These are phyloP conservation scores for Lumnitzera racemosa DNA, from an alignment of 345 rosid species.

Conservation along the genomic window DNA sequence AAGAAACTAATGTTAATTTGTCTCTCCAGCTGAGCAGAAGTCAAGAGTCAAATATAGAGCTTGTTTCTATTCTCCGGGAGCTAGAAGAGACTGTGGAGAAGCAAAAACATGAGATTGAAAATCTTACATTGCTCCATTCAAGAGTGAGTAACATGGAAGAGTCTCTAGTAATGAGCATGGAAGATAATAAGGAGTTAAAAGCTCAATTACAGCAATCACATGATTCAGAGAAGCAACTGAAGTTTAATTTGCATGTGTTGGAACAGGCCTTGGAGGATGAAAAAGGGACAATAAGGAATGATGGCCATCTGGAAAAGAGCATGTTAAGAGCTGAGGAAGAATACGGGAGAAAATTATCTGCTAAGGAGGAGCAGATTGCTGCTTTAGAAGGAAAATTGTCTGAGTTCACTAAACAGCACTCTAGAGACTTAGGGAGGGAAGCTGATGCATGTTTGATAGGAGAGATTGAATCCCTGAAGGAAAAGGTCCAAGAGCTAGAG, in stretches of 20 bases:
- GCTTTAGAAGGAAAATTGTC: conserved; percentile 27
- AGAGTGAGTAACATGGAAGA: conserved; percentile 24
- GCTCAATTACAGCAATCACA: conserved; percentile 20
- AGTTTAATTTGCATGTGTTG: conserved; percentile 22
- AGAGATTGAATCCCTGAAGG: conserved; percentile 35
- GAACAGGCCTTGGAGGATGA: conserved; percentile 24
- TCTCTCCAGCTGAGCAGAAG: conserved; percentile 45
- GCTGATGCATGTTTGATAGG: conserved; percentile 11
- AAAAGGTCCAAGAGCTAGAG: conserved; percentile 45
- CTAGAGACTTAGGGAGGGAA: conserved; percentile 9
- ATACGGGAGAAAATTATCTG: conserved; percentile 20
- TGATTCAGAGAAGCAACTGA: conserved; percentile 33
- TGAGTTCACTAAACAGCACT: conserved; percentile 11
- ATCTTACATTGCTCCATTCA: conserved; percentile 15
- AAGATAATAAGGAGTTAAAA: conserved; percentile 19
- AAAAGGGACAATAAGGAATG: conserved; percentile 5
- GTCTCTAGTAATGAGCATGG: conserved; percentile 11
- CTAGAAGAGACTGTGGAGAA: conserved; percentile 42
- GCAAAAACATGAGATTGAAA: conserved; percentile 41
- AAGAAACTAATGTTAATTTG: conserved; percentile 34
- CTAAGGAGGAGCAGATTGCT: conserved; percentile 27
- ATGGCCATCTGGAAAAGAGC: background rate
- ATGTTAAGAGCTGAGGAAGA: conserved; percentile 14
- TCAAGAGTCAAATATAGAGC: conserved; percentile 56
- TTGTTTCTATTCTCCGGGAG: conserved; percentile 52